phyloP scores from a whole-genome alignment of 306 rosid genomes.

The Albizia julibrissin region DNA sequence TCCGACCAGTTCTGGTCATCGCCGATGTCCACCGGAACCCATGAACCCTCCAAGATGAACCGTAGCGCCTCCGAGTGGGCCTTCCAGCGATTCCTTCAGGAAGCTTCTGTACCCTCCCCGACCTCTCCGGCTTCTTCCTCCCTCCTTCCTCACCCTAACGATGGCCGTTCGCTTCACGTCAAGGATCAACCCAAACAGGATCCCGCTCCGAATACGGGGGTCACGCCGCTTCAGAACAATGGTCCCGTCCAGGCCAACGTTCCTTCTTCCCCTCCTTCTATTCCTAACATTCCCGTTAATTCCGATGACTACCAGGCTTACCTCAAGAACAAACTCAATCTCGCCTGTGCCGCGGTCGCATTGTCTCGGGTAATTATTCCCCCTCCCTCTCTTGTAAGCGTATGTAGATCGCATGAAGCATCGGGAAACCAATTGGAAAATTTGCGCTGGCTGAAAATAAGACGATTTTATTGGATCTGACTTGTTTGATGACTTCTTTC shows the following conservation, averaged over 20 bases:
- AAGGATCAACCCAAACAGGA: conserved; percentile 26
- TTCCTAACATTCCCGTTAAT: conserved; percentile 44
- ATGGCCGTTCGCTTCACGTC: conserved; percentile 42
- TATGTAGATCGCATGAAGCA: conserved; percentile 1
- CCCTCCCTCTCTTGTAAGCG: neutral
- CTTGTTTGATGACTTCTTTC: neutral
- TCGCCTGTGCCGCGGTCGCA: conserved; percentile 94
- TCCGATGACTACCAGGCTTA: conserved; percentile 67
- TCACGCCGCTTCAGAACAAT: neutral
- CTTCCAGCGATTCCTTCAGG: conserved; percentile 69
- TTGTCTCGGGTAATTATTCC: conserved; percentile 54
- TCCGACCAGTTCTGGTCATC: conserved; percentile 65
- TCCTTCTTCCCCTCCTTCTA: conserved; percentile 21
- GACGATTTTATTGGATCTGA: neutral
- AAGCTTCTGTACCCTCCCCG: conserved; percentile 43
- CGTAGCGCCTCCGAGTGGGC: conserved; percentile 92
- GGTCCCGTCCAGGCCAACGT: neutral
- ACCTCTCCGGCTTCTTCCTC: conserved; percentile 39
- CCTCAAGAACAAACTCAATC: conserved; percentile 85
- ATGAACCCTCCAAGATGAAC: conserved; percentile 55
- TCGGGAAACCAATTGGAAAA: neutral
- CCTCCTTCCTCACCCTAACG: conserved; percentile 33
- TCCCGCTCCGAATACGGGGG: conserved; percentile 1
- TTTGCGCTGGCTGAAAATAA: neutral
- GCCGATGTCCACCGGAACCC: neutral